phyloP scores from a whole-genome alignment of 2,329 filamentous ascomycete genomes.

The Aspergillus brasiliensis region DNA sequence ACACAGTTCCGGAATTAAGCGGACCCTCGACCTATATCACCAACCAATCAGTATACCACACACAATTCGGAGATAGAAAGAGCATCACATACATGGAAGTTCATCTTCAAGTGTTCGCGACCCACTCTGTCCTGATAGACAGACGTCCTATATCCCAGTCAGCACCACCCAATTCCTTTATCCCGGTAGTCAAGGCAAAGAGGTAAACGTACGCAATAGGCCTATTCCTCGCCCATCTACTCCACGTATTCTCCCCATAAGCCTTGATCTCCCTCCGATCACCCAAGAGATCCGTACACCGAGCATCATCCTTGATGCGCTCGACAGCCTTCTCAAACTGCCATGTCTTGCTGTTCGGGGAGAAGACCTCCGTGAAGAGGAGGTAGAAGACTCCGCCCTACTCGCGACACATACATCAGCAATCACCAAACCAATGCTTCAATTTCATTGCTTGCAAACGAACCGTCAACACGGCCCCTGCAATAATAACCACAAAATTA shows the following conservation, averaged over 20 bases:
- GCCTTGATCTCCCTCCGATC: constrained; percentile 74
- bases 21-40: constrained; percentile 70
- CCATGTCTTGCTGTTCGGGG: constrained; percentile 78
- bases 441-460: too few species aligned
- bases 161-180: constrained; percentile 11
- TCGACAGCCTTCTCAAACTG: constrained; percentile 87
- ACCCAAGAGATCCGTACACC: constrained; percentile 74
- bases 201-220: constrained; percentile 52
- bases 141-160: constrained; percentile 57
- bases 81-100: constrained; percentile 68
- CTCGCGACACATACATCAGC: not conserved
- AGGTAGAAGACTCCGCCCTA: constrained; percentile 77
- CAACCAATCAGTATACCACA: not conserved
- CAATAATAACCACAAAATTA: constrained; percentile 77
- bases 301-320: constrained; percentile 70
- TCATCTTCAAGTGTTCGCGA: constrained; percentile 78
- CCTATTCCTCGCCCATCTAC: constrained; percentile 73
- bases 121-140: constrained; percentile 72
- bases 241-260: constrained; percentile 77
- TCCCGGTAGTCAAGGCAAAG: not conserved
- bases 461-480: constrained; percentile 76
- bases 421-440: not conserved
- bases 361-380: constrained; percentile 80
- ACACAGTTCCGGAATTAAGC: constrained; percentile 69
- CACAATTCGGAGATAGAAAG: constrained; percentile 5